These are phyloP conservation scores for Hymenoscyphus scutula DNA, from an alignment of 2,329 filamentous ascomycete species.

Conservation along the genomic window DNA sequence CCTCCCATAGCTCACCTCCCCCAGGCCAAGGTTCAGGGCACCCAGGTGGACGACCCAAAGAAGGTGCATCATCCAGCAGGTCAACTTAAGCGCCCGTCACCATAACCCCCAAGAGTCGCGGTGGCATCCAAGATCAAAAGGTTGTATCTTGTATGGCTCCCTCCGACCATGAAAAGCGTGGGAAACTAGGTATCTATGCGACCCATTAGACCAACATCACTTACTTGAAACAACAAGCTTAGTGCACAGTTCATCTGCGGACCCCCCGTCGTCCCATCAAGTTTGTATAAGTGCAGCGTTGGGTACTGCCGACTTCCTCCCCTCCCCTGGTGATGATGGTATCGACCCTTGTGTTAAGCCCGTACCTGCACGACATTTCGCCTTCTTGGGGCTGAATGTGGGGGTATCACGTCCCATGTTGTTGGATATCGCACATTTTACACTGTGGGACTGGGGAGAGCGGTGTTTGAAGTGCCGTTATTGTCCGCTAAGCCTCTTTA, in stretches of 20 bases:
- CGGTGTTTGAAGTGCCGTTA: background rate
- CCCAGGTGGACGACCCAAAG: background rate
- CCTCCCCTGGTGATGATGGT: too few species aligned
- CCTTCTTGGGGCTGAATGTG: background rate
- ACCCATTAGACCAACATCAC: background rate
- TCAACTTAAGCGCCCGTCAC: background rate
- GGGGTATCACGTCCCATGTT: background rate
- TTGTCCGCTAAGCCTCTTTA: background rate
- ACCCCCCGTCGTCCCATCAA: too few species aligned
- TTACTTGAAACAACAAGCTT: background rate
- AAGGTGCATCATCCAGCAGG: background rate
- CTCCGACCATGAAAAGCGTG: background rate
- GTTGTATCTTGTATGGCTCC: background rate
- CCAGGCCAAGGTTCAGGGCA: background rate
- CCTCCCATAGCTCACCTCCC: background rate
- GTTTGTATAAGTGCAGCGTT: background rate
- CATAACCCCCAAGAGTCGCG: background rate
- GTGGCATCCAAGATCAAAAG: background rate
- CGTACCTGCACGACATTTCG: slow-evolving; percentile 1
- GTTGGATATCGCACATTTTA: background rate
- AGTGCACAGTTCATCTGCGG: too few species aligned
- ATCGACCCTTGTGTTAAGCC: background rate
- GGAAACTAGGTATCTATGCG: background rate
- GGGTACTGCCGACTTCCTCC: background rate
- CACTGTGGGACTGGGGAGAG: background rate